Conservation (phyloP, 495 filamentous ascomycete genomes). For the Aspergillus mulundensis region DNA sequence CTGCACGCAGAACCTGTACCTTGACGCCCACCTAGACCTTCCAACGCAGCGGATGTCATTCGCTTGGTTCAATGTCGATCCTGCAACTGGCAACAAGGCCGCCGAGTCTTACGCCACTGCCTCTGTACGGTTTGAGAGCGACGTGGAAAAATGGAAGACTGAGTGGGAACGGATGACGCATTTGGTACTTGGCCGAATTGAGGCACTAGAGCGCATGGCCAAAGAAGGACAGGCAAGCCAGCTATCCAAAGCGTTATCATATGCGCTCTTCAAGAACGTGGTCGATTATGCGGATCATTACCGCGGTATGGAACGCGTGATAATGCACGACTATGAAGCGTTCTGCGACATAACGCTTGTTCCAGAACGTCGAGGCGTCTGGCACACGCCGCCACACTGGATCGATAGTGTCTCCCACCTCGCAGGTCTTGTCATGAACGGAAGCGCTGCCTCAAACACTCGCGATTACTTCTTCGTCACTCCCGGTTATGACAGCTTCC, state of each 20-base stretch:
- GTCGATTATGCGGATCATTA: slow-evolving; percentile 41
- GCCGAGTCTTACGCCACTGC: slow-evolving; percentile 24
- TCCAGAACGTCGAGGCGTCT: slow-evolving; percentile 17
- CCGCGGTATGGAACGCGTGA: slow-evolving; percentile 36
- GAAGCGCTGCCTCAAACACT: slow-evolving; percentile 20
- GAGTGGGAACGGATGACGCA: slow-evolving; percentile 27
- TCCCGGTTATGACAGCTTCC: slow-evolving; percentile 30
- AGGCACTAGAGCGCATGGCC: slow-evolving; percentile 22
- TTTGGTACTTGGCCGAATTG: slow-evolving; percentile 30
- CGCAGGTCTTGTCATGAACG: slow-evolving; percentile 40
- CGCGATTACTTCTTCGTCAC: slow-evolving; percentile 33
- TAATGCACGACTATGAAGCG: slow-evolving; percentile 37
- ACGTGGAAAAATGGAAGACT: slow-evolving; percentile 14
- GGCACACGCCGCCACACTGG: slow-evolving; percentile 31
- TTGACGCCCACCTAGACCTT: slow-evolving; percentile 17
- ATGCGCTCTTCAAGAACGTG: slow-evolving; percentile 35
- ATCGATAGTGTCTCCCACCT: slow-evolving; percentile 44
- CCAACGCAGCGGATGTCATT: slow-evolving; percentile 6
- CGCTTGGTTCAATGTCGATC: slow-evolving; percentile 15
- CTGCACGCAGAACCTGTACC: slow-evolving; percentile 14
- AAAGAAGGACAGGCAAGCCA: slow-evolving; percentile 22
- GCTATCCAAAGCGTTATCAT: slow-evolving; percentile 27
- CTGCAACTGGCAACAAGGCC: slow-evolving; percentile 4
- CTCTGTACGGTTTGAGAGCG: slow-evolving; percentile 14
- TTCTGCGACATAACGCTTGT: slow-evolving; percentile 35